phyloP scores from a whole-genome alignment of 2,329 filamentous ascomycete genomes.

The Penicillium sp. region DNA sequence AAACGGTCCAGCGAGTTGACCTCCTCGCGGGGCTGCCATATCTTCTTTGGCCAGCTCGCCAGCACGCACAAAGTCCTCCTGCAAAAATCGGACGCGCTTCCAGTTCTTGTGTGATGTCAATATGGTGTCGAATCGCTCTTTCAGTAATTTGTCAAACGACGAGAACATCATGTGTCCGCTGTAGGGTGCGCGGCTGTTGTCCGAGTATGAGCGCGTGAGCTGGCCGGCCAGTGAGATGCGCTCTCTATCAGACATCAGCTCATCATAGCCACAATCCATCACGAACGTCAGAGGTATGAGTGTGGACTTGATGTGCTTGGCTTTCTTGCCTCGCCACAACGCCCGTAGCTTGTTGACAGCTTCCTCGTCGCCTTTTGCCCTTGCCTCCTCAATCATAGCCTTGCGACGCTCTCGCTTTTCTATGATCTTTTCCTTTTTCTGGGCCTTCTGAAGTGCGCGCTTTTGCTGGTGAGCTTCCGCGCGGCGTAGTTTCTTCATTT shows the following conservation, averaged over 20 bases:
- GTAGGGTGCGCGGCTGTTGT: slow-evolving; percentile 63
- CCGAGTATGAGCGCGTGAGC: slow-evolving; percentile 78
- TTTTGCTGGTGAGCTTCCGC: slow-evolving; percentile 67
- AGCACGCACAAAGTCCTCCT: slow-evolving; percentile 64
- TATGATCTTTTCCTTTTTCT: slow-evolving; percentile 49
- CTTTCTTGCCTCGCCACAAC: slow-evolving; percentile 18
- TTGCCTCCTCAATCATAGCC: slow-evolving; percentile 30
- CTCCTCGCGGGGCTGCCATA: slow-evolving; percentile 54
- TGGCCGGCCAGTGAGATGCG: slow-evolving; percentile 72
- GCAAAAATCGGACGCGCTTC: slow-evolving; percentile 66
- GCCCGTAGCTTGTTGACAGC: slow-evolving; percentile 23
- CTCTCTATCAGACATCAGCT: slow-evolving; percentile 80
- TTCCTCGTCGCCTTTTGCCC: slow-evolving; percentile 20
- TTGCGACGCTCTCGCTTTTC: slow-evolving; percentile 47
- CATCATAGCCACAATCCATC: slow-evolving; percentile 85
- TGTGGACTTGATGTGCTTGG: slow-evolving; percentile 33
- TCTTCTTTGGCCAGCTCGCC: slow-evolving; percentile 56
- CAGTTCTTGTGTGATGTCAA: slow-evolving; percentile 68
- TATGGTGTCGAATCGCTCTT: slow-evolving; percentile 68
- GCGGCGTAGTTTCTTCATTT: slow-evolving; percentile 67
- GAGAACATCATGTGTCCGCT: slow-evolving; percentile 66
- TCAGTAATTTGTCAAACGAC: slow-evolving; percentile 66
- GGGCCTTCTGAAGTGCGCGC: slow-evolving; percentile 51
- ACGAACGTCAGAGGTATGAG: slow-evolving; percentile 70
- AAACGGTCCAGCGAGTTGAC: slow-evolving; percentile 53